These are phyloP conservation scores for Sclerotinia subarctica DNA, from an alignment of 2,329 filamentous ascomycete species.

Conservation along the genomic window DNA sequence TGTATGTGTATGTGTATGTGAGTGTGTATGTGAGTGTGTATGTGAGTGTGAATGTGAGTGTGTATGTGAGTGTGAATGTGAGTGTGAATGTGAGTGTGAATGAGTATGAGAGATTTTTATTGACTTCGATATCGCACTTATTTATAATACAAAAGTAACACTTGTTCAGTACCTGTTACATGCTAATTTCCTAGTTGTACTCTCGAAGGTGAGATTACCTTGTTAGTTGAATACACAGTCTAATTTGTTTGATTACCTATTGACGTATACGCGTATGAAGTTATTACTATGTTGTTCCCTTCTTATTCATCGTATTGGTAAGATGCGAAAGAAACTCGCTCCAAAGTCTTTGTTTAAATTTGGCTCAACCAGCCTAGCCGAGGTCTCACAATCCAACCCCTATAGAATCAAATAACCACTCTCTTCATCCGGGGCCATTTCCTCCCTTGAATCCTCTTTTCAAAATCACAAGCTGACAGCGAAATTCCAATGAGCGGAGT, in stretches of 20 bases:
- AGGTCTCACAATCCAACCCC: not conserved
- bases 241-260: not conserved
- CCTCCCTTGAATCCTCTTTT: no score
- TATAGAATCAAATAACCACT: no score
- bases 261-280: not conserved
- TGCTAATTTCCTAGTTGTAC: not conserved
- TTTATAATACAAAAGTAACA: not conserved
- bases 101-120: not conserved
- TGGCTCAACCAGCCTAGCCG: not conserved
- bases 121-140: not conserved
- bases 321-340: not conserved
- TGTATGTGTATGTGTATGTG: not conserved
- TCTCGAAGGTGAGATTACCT: not conserved
- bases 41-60: no score
- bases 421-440: no score
- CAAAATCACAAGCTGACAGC: no score
- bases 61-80: not conserved
- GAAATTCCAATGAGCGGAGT: no score
- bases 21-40: not conserved
- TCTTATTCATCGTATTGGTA: not conserved
- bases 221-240: no score
- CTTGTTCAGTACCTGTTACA: not conserved
- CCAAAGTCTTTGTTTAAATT: not conserved
- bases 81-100: no score
- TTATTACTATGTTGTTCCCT: not conserved